These are phyloP conservation scores for Gloeopeniophorella convolvens DNA, from an alignment of 768 basidiomycete genomes.

Conservation along the genomic window DNA sequence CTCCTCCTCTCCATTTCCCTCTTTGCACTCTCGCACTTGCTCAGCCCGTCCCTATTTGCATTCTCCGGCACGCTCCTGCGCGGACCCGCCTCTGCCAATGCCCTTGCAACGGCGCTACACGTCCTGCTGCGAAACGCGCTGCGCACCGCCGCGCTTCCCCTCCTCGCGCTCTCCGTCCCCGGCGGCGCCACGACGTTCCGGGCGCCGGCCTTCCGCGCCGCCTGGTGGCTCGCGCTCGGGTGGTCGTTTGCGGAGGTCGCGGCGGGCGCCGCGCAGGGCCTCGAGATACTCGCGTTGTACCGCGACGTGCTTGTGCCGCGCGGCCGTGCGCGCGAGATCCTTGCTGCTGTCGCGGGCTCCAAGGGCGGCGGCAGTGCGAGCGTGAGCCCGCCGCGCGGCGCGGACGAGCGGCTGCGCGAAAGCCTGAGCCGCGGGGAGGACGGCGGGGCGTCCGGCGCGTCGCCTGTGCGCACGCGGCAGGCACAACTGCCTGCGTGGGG, in stretches of 20 bases:
- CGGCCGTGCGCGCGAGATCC: conserved; percentile 35
- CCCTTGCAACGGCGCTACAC: conserved; percentile 39
- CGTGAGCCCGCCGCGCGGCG: neutral
- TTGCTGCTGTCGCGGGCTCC: conserved; percentile 31
- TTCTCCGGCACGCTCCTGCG: conserved; percentile 29
- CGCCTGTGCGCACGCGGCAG: conserved; percentile 2
- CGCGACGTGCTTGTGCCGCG: conserved; percentile 55
- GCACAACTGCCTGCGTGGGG: neutral
- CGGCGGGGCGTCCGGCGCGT: neutral
- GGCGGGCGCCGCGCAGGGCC: conserved; percentile 63
- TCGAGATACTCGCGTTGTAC: conserved; percentile 60
- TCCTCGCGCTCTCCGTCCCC: conserved; percentile 45
- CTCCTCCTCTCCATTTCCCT: conserved; percentile 53
- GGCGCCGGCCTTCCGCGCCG: conserved; percentile 51
- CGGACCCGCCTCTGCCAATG: conserved; percentile 28
- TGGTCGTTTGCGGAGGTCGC: conserved; percentile 67
- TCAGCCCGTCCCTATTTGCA: conserved; percentile 43
- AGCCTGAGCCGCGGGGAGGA: conserved; percentile 12
- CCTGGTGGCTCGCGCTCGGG: conserved; percentile 76
- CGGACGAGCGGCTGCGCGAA: conserved; percentile 11
- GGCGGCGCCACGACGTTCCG: conserved; percentile 45
- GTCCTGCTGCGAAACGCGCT: conserved; percentile 46
- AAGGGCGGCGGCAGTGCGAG: conserved; percentile 18
- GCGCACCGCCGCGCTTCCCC: conserved; percentile 47
- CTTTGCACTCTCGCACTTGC: conserved; percentile 52